Evolutionary conservation across 1,284 basidiomycete genomes (phyloP), one percentile per base, ranked within the genome.

Genomic region (Agaricales sp.): DNA sequence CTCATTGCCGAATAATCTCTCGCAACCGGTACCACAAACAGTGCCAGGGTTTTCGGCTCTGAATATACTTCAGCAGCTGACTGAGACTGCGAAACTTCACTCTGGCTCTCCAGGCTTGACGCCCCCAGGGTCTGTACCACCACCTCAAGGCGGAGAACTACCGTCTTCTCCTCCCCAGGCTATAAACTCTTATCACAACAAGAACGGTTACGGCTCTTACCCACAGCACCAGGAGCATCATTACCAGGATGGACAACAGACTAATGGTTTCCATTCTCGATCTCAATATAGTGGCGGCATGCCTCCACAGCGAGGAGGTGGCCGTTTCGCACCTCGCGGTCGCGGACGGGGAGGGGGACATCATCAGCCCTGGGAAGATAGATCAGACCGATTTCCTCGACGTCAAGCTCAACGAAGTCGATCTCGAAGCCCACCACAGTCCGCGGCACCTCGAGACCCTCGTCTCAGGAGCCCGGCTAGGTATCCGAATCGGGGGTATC

Each of bases 341-440:
- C 67, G 71, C 47, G 68, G 67, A 51, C 66, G 71, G 48, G 71
- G 69, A 55, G 66, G 73, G 55, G 70, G 71, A 50, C 67, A 72
- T 25, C 63, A 72, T 25, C 63, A 69, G 53, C 71, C 70, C 69
- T 74, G 71, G 54, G 70, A 74, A 60, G 70, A 76, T 58, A 66
- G 61, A 64, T 45, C 47, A 51, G 46, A 67, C 39, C 63, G 63
- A 57, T 64, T 55, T 51, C 63, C 66, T 38, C 61, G 67, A 41
- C 59, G 64, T 46, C 68, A 71, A 61, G 65, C 63, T 50, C 68
- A 72, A 61, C 68, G 63, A 50, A 84, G 80, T 66, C 81, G 85
- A 45, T 88, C 85, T 45, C 74, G 74, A 59, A 88, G 86, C 65
- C 85, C 85, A 46, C 63, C 73, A 21, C 70, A 69, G 8, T 24